Conservation (phyloP, 441 rosid species). For the Populus trichocarpa region DNA sequence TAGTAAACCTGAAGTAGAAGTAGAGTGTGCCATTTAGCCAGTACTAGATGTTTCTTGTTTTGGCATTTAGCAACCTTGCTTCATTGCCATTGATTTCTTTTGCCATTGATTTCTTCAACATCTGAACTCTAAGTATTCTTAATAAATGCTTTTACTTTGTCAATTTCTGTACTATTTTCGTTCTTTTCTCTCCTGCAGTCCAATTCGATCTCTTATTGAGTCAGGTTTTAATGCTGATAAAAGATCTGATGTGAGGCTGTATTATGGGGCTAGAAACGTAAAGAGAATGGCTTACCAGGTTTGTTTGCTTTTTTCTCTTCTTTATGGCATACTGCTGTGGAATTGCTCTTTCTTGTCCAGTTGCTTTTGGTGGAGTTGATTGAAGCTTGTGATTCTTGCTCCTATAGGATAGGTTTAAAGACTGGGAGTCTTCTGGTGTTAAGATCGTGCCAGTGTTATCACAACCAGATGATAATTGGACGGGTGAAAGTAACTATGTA, state of each 20-base stretch:
- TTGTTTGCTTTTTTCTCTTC: slow-evolving; percentile 12
- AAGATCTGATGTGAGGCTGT: slow-evolving; percentile 82
- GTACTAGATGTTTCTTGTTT: no score
- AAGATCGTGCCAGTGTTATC: slow-evolving; percentile 81
- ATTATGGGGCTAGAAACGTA: slow-evolving; percentile 94
- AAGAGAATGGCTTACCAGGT: slow-evolving; percentile 98
- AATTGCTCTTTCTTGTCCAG: neutral
- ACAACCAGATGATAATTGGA: slow-evolving; percentile 77
- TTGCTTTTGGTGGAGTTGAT: no score
- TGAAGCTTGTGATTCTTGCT: neutral
- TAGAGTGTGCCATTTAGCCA: no score
- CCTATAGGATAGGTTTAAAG: slow-evolving; percentile 76
- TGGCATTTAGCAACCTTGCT: no score
- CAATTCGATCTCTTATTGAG: slow-evolving; percentile 87
- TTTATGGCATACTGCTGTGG: neutral
- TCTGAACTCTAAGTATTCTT: no score
- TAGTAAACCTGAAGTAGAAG: no score
- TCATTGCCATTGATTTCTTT: no score
- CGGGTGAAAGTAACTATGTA: slow-evolving; percentile 82
- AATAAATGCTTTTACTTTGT: no score
- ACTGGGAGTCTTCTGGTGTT: slow-evolving; percentile 89
- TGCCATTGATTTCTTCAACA: no score
- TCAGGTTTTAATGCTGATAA: slow-evolving; percentile 72
- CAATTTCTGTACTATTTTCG: neutral
- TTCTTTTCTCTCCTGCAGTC: slow-evolving; percentile 42